Evolutionary conservation across 1,284 basidiomycete species (phyloP).

Genomic region (Grifola frondosa): DNA sequence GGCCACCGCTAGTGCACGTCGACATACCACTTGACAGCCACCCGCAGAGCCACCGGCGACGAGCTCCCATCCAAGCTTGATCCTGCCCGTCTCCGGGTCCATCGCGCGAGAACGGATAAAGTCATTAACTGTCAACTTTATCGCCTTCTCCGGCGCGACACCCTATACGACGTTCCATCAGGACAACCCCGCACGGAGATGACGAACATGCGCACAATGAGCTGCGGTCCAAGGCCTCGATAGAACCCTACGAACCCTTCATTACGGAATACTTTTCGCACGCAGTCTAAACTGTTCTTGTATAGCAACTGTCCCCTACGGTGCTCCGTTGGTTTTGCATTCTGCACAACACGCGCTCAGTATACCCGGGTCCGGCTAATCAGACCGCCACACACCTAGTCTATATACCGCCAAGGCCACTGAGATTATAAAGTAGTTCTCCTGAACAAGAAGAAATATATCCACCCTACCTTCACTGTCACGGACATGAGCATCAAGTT

Average conservation of each 20-base stretch:
- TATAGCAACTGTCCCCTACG: slow-evolving; percentile 91
- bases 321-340: slow-evolving; percentile 98
- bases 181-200: slow-evolving; percentile 11
- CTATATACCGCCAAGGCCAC: slow-evolving; percentile 41
- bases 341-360: slow-evolving; percentile 37
- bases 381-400: slow-evolving; percentile 68
- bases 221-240: slow-evolving; percentile 91
- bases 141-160: slow-evolving; percentile 97
- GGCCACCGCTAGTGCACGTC: not conserved
- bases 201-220: slow-evolving; percentile 62
- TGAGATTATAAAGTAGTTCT: not conserved
- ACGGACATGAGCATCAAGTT: slow-evolving; percentile 9
- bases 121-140: slow-evolving; percentile 97
- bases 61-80: slow-evolving; percentile 85
- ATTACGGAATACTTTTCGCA: slow-evolving; percentile 91
- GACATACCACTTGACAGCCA: slow-evolving; percentile 93
- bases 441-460: not conserved
- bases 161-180: slow-evolving; percentile 82
- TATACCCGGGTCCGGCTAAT: no score
- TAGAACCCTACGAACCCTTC: slow-evolving; percentile 97
- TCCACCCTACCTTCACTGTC: slow-evolving; percentile 62
- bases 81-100: slow-evolving; percentile 94
- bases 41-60: slow-evolving; percentile 92
- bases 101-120: slow-evolving; percentile 81
- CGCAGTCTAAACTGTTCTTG: slow-evolving; percentile 93